Conservation (phyloP, 2,329 filamentous ascomycete species). For the Gnomoniopsis sp. region DNA sequence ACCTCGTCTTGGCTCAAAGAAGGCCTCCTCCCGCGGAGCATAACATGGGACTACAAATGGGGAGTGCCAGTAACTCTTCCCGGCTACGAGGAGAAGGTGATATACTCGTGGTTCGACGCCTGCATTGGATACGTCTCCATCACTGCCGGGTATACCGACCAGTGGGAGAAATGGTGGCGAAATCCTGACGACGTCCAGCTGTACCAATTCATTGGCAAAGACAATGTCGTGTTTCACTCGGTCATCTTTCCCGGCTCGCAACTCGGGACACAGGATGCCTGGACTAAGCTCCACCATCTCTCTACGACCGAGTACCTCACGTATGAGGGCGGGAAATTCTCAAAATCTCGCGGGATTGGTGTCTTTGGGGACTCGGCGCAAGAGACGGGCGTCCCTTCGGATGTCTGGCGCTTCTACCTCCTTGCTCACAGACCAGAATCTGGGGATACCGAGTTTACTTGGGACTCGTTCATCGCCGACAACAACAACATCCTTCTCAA, state of each 20-base stretch:
- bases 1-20: conserved; percentile 62
- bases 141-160: conserved; percentile 66
- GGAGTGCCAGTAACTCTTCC: conserved; percentile 38
- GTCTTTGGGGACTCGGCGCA: conserved; percentile 72
- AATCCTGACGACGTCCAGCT: conserved; percentile 70
- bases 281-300: conserved; percentile 72
- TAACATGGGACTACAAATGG: conserved; percentile 72
- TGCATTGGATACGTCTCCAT: conserved; percentile 77
- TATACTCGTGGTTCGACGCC: conserved; percentile 72
- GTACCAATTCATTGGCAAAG: conserved; percentile 78
- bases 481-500: conserved; percentile 89
- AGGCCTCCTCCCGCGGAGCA: conserved; percentile 65
- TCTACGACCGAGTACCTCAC: conserved; percentile 71
- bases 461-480: conserved; percentile 74
- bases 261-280: conserved; percentile 66
- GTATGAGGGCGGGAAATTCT: conserved; percentile 71
- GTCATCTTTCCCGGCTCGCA: conserved; percentile 73
- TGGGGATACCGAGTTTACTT: conserved; percentile 85
- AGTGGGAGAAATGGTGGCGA: conserved; percentile 77
- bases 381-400: conserved; percentile 65
- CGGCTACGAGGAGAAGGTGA: conserved; percentile 40
- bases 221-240: conserved; percentile 69
- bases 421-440: conserved; percentile 82
- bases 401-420: conserved; percentile 90
- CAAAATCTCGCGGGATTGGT: conserved; percentile 68